Conservation (phyloP, 768 basidiomycete genomes). For the Lactarius hengduanensis region DNA sequence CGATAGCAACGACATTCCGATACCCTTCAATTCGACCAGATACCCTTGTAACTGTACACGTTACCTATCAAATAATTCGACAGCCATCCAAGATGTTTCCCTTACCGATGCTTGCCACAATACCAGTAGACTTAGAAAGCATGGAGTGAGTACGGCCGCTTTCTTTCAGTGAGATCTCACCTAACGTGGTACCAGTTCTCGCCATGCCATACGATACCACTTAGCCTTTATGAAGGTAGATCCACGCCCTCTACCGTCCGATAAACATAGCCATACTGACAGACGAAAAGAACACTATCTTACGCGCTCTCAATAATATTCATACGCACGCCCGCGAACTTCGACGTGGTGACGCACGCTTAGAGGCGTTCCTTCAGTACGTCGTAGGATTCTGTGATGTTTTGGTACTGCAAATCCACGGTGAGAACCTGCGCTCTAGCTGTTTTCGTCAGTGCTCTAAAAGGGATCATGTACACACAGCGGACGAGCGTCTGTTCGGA, state of each 20-base stretch:
- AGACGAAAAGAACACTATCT: constrained; percentile 21
- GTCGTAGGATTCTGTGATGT: constrained; percentile 20
- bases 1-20: not conserved
- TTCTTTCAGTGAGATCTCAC: not conserved
- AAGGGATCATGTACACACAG: not conserved
- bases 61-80: constrained; percentile 3
- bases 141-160: constrained; percentile 15
- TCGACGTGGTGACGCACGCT: constrained; percentile 9
- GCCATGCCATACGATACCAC: constrained; percentile 21
- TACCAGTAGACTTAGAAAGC: constrained; percentile 10
- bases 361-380: constrained; percentile 20
- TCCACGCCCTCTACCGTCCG: not conserved
- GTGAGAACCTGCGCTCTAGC: constrained; percentile 9
- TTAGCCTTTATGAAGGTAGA: constrained; percentile 26
- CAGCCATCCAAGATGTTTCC: constrained; percentile 19
- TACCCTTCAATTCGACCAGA: constrained; percentile 14
- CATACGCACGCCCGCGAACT: constrained; percentile 13
- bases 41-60: constrained; percentile 6
- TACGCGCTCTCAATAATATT: constrained; percentile 26
- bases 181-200: constrained; percentile 15
- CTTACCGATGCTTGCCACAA: constrained; percentile 16
- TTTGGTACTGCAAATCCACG: constrained; percentile 7
- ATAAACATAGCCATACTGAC: not conserved
- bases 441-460: not conserved
- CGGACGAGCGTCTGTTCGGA: constrained; percentile 17